Conservation (phyloP, 176 grass and related monocot species). For the Aegilops longissima region DNA sequence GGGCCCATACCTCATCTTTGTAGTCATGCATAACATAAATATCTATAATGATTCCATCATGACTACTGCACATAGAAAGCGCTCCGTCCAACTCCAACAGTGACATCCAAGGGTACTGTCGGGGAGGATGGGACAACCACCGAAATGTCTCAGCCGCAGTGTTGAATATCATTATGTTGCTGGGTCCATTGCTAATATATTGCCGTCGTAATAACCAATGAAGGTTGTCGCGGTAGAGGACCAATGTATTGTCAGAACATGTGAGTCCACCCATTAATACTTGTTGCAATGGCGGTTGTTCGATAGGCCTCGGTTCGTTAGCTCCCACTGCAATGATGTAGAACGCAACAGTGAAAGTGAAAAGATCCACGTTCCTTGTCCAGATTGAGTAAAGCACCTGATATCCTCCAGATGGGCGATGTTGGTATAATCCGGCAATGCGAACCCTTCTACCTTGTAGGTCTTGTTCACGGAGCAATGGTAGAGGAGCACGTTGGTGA, state of each 20-base stretch:
- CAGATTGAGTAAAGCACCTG: neutral
- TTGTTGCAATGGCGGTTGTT: neutral
- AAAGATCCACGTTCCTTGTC: neutral
- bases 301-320: neutral
- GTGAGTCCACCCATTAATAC: neutral
- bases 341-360: neutral
- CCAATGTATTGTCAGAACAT: neutral
- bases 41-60: neutral
- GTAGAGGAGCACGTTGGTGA: neutral
- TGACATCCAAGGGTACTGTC: neutral
- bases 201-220: neutral
- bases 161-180: neutral
- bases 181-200: neutral
- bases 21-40: neutral
- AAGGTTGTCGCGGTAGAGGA: neutral
- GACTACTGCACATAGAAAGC: neutral
- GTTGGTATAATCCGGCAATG: neutral
- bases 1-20: neutral
- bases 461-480: neutral
- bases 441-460: neutral
- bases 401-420: neutral
- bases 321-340: neutral
- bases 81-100: neutral
- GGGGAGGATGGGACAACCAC: neutral
- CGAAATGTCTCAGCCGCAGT: neutral